Percentiles rank a stretch among this genome's conserved stretches.
Evolutionary conservation across 106 monocot species (phyloP).

Genomic region (Apostasia ramifera): DNA sequence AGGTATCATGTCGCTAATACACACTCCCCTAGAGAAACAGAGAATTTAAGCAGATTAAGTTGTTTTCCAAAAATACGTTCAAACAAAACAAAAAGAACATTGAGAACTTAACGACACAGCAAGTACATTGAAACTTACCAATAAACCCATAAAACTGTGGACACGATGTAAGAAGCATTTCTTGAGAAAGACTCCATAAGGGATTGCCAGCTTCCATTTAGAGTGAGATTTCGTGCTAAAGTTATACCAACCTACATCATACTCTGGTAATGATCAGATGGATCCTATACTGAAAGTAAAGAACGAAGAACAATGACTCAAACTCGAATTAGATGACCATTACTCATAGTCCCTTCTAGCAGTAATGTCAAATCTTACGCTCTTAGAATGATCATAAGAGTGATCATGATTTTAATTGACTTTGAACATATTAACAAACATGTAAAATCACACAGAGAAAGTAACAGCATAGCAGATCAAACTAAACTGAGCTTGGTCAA

Average conservation of each 20-base stretch:
- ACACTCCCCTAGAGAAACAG: constrained; percentile 69
- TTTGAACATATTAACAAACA: no score
- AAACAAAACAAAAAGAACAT: no score
- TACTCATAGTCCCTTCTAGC: no score
- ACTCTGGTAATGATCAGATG: background rate
- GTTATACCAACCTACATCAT: constrained; percentile 76
- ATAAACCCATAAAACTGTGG: constrained; percentile 82
- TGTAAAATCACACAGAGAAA: no score
- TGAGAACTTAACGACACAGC: no score
- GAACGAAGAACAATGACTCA: background rate
- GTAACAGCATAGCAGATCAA: background rate
- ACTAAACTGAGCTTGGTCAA: constrained; percentile 23
- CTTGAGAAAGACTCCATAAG: constrained; percentile 53
- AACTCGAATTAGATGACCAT: no score
- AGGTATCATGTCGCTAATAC: constrained; percentile 93
- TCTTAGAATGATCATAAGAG: no score
- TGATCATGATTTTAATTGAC: no score
- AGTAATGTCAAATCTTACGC: no score
- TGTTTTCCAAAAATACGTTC: no score
- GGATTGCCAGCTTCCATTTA: constrained; percentile 68
- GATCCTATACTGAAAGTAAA: background rate
- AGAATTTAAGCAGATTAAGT: background rate
- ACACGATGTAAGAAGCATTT: constrained; percentile 67
- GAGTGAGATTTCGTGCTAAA: constrained; percentile 53
- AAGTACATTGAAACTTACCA: constrained; percentile 30